phyloP scores from a whole-genome alignment of 208 protist species.

The Trichomonas vaginalis region DNA sequence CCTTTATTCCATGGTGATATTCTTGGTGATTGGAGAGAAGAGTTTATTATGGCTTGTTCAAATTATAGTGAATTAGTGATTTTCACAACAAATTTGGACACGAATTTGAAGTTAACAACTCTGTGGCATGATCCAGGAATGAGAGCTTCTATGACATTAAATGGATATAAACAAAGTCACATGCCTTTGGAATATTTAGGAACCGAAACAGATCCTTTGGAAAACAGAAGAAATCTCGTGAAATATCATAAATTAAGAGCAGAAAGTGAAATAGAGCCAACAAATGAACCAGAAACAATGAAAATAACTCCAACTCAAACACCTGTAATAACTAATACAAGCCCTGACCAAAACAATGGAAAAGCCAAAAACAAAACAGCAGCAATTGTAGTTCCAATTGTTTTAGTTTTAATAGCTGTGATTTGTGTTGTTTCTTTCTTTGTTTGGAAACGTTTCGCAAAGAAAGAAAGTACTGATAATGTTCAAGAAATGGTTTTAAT shows the following conservation, averaged over 20 bases:
- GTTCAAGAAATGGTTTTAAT: too few species aligned
- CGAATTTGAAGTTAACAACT: neutral
- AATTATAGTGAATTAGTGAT: neutral
- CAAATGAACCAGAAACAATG: neutral
- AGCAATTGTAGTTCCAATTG: neutral
- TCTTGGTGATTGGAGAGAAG: neutral
- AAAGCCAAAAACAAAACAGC: neutral
- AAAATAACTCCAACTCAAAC: neutral
- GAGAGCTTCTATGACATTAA: neutral
- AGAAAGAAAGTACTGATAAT: too few species aligned
- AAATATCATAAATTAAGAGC: neutral
- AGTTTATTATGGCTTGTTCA: neutral
- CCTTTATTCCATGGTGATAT: slow-evolving; percentile 7
- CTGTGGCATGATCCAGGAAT: neutral
- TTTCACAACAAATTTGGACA: neutral
- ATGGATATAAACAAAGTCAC: slow-evolving; percentile 2
- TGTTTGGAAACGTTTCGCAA: too few species aligned
- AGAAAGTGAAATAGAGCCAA: neutral
- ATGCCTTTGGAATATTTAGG: neutral
- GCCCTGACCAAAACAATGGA: neutral
- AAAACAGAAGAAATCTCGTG: neutral
- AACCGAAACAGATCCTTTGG: neutral
- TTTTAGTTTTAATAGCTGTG: neutral
- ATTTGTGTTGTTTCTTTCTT: neutral
- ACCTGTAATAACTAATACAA: neutral